phyloP scores from a whole-genome alignment of 305 asterid genomes.

The Nicotiana rustica region DNA sequence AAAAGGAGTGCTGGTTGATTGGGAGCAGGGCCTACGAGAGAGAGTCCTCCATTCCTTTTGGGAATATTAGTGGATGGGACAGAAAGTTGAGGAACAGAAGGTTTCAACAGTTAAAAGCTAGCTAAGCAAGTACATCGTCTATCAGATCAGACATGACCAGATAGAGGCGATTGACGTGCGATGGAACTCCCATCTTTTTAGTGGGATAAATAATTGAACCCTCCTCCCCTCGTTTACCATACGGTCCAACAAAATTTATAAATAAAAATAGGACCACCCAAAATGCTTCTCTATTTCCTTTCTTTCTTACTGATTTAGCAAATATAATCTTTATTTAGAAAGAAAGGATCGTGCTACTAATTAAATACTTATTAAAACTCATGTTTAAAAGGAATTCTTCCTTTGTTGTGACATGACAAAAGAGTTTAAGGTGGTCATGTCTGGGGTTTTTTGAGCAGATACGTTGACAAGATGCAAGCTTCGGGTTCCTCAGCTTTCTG shows the following conservation, averaged over 20 bases:
- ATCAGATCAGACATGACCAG: conserved; percentile 39
- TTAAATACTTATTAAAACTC: neutral
- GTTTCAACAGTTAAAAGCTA: conserved; percentile 37
- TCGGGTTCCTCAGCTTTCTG: conserved; percentile 35
- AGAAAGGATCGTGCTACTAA: neutral
- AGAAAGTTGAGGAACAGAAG: conserved; percentile 44
- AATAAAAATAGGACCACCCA: no score
- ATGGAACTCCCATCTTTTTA: conserved; percentile 38
- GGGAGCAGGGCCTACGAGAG: conserved; percentile 39
- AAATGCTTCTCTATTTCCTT: neutral
- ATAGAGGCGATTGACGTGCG: conserved; percentile 34
- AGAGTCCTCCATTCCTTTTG: conserved; percentile 35
- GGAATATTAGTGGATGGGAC: conserved; percentile 63
- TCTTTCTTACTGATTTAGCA: neutral
- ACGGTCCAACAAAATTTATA: neutral
- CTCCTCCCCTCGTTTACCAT: neutral
- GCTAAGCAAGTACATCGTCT: conserved; percentile 33
- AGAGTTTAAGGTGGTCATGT: neutral
- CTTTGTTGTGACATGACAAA: neutral
- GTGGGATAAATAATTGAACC: conserved; percentile 37
- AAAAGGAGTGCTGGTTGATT: conserved; percentile 37
- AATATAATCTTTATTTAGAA: neutral
- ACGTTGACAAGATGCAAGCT: conserved; percentile 10
- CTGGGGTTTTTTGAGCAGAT: conserved; percentile 2
- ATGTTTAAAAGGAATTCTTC: neutral